Base-by-base conservation (phyloP, 441 rosid genomes). In the Mallotus japonicus region DNA sequence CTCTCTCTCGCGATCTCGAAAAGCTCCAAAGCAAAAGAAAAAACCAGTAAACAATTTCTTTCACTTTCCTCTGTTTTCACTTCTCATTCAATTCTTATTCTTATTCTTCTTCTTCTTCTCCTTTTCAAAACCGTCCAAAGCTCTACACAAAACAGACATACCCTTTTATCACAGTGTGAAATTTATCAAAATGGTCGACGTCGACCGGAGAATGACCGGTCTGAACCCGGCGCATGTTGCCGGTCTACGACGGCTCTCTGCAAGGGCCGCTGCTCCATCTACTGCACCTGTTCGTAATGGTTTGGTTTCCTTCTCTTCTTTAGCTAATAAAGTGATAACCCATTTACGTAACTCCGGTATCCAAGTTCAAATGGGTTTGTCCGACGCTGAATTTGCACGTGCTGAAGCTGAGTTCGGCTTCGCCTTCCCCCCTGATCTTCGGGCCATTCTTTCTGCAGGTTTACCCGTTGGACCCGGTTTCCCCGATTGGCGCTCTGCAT, bases 241-340 rank as follows among this genome's bases (percentile, higher is more conserved):
- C 10, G 99, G 96, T 46, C 83, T 92, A 55, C 99, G 97, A 74
- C 97, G 99, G 60, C 90, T 95, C 64, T 95, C 97, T 1, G 99
- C 97, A 32, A 82, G 97, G 0, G 99, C 99, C 46, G 87, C 99
- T 54, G 94, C 95, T 54, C 87, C 96, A 8, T 81, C 91, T 4
- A 55, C 92, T 6, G 53, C 87, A 0, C 83, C 92, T 0, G 82
- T 79, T 8, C 97, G 97, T 53, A 84, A 87, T 78, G 83, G 96
- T 75, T 90, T 89, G 40, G 74, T 82, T 72, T 89, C 94, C 1
- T 92, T 90, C 81, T 75, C 92, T 60, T 85, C 97, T 0, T 80
- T 95, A 8, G 95, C 97, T 17, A 89, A 88, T 6, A 88, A 91
- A 71, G 96, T 92, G 11, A 85, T 90, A 17, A 73, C 90, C 78